Conservation (phyloP, 2,329 filamentous ascomycete genomes). For the Colletotrichum liriopes region DNA sequence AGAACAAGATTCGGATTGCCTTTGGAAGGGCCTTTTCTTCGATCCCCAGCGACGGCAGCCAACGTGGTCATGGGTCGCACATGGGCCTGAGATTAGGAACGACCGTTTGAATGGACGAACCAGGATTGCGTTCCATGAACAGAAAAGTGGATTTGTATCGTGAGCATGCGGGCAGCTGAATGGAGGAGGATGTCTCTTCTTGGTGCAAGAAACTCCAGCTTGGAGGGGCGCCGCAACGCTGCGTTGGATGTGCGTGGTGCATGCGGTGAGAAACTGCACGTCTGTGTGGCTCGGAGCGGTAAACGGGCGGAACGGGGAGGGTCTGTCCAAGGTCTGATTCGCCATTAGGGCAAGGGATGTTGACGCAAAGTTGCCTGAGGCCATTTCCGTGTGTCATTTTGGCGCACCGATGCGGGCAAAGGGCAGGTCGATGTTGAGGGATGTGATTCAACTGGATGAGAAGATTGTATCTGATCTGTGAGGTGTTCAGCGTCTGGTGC, state of each 20-base stretch:
- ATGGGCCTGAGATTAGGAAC: conserved; percentile 42
- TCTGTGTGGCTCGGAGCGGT: conserved; percentile 41
- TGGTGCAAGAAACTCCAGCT: conserved; percentile 4
- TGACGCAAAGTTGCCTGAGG: conserved; percentile 42
- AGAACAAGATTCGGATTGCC: conserved; percentile 31
- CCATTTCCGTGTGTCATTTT: conserved; percentile 18
- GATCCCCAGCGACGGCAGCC: conserved; percentile 39
- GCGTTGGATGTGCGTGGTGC: conserved; percentile 37
- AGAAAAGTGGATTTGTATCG: conserved; percentile 6
- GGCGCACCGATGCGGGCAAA: conserved; percentile 6
- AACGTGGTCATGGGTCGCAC: conserved; percentile 44
- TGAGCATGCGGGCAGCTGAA: conserved; percentile 16
- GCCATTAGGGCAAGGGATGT: conserved; percentile 23
- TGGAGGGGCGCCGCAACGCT: conserved; percentile 31
- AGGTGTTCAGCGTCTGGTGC: conserved; percentile 2
- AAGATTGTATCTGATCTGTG: conserved; percentile 18
- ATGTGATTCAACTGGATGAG: conserved; percentile 1
- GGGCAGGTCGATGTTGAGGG: conserved; percentile 3
- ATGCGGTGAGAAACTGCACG: conserved; percentile 28
- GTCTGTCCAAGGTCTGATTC: conserved; percentile 32
- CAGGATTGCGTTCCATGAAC: conserved; percentile 22
- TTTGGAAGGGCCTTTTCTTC: conserved; percentile 19
- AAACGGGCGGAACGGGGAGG: conserved; percentile 37
- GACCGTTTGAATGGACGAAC: conserved; percentile 41
- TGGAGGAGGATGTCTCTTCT: conserved; percentile 19